A percentile compares a stretch with the other conserved stretches of the same genome.
phyloP scores from a whole-genome alignment of 148 eudicot species.

The Diospyros kaki region DNA sequence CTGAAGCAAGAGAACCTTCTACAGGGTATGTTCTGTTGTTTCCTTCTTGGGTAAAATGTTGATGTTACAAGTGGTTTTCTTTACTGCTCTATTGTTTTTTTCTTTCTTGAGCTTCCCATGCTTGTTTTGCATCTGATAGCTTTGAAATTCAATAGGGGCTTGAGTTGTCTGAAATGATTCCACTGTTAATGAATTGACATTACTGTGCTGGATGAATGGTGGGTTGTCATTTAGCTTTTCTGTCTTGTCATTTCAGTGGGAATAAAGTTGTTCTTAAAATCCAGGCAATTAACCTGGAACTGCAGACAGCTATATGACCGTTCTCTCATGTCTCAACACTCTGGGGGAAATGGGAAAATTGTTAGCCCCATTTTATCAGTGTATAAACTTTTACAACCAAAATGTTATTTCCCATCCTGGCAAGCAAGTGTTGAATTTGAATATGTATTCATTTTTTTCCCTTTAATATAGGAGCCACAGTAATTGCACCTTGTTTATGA shows the following conservation, averaged over 20 bases:
- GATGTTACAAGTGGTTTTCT: not conserved
- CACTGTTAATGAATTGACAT: not conserved
- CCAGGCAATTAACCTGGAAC: too few species aligned
- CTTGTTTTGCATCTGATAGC: not conserved
- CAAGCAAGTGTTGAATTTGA: not conserved
- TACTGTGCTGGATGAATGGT: not conserved
- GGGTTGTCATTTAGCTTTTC: not conserved
- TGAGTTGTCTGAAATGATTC: not conserved
- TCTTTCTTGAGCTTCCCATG: not conserved
- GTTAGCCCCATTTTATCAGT: not conserved
- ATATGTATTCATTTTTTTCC: not conserved
- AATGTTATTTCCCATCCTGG: not conserved
- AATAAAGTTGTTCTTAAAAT: not conserved
- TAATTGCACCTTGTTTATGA: not conserved
- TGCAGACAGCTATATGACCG: too few species aligned
- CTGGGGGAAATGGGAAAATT: not conserved
- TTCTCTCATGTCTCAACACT: not conserved
- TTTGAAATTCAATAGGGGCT: not conserved
- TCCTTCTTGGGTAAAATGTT: constrained; percentile 2
- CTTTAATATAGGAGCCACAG: not conserved
- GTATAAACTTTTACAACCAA: not conserved
- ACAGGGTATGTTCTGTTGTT: constrained; percentile 60
- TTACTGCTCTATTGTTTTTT: not conserved
- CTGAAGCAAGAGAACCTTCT: constrained; percentile 97
- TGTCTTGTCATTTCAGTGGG: not conserved